Conservation (phyloP, 495 filamentous ascomycete genomes). For the Penicillium macrosclerotiorum region DNA sequence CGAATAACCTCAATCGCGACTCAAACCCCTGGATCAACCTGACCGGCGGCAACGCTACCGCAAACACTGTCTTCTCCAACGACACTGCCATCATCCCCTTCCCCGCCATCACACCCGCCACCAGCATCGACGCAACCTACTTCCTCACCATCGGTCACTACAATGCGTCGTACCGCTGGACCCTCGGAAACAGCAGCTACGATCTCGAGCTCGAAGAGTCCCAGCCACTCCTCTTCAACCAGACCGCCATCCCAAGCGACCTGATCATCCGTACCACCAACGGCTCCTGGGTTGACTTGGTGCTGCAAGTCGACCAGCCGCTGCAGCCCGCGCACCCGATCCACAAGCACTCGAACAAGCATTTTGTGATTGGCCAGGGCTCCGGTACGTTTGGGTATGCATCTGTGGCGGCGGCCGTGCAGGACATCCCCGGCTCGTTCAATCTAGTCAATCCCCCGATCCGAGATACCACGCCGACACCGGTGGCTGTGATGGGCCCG, state of each 20-base stretch:
- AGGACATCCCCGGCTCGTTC: conserved; percentile 45
- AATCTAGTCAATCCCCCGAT: conserved; percentile 53
- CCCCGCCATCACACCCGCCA: conserved; percentile 34
- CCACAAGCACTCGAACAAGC: conserved; percentile 64
- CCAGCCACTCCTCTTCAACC: conserved; percentile 49
- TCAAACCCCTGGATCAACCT: conserved; percentile 43
- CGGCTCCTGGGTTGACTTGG: conserved; percentile 57
- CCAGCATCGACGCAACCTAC: conserved; percentile 39
- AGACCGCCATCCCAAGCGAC: conserved; percentile 30
- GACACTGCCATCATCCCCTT: conserved; percentile 40
- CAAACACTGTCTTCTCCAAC: conserved; percentile 37
- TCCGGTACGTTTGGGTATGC: conserved; percentile 47
- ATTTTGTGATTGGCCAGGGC: conserved; percentile 53
- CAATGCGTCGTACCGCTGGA: conserved; percentile 46
- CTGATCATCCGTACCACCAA: conserved; percentile 51
- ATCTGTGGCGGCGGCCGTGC: conserved; percentile 51
- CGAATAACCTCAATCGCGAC: conserved; percentile 10
- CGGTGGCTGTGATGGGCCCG: conserved; percentile 23
- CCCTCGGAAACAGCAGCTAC: conserved; percentile 39
- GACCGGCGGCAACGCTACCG: conserved; percentile 31
- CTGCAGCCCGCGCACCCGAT: conserved; percentile 52
- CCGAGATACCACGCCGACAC: conserved; percentile 50
- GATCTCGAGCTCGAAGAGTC: conserved; percentile 33
- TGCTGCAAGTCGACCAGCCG: conserved; percentile 37
- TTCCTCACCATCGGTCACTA: conserved; percentile 35